phyloP scores from a whole-genome alignment of 2,329 filamentous ascomycete species.

The Colletotrichum magnum region DNA sequence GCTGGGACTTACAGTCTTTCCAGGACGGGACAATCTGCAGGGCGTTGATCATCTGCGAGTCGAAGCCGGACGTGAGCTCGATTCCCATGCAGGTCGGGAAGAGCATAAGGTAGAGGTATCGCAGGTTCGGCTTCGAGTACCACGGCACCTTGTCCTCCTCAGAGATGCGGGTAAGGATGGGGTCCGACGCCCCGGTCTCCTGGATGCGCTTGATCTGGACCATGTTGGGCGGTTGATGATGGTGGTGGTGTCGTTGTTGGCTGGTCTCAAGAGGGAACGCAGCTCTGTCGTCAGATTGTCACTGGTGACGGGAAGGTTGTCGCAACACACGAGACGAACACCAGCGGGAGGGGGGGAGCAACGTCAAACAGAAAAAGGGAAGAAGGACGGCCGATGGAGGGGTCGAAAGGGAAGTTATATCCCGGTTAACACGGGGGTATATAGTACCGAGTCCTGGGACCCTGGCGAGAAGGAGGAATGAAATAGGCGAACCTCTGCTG shows the following conservation, averaged over 20 bases:
- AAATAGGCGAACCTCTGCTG: background rate
- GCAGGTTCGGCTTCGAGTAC: constrained; percentile 73
- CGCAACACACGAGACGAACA: background rate
- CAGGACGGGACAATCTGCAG: constrained; percentile 56
- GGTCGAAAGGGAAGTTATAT: constrained; percentile 6
- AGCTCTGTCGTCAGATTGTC: too few relatives aligned
- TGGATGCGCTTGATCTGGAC: constrained; percentile 34
- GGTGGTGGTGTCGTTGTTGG: background rate
- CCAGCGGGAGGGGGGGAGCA: background rate
- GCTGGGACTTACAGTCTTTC: constrained; percentile 49
- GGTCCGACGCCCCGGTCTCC: constrained; percentile 44
- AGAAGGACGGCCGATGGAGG: background rate
- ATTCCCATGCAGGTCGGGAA: constrained; percentile 74
- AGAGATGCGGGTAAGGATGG: constrained; percentile 49
- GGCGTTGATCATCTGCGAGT: constrained; percentile 62
- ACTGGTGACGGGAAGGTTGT: too few relatives aligned
- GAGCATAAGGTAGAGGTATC: constrained; percentile 69
- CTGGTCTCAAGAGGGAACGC: background rate
- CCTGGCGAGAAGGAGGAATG: background rate
- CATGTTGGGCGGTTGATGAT: constrained; percentile 8
- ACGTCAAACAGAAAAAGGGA: background rate
- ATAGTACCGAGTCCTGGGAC: constrained; percentile 16
- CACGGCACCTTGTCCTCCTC: constrained; percentile 60
- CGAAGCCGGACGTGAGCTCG: constrained; percentile 64
- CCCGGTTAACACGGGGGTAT: constrained; percentile 23